A percentile compares a stretch with the other conserved stretches of the same genome.
These are phyloP conservation scores for Trichosporon asahii DNA, from an alignment of 1,284 basidiomycete genomes.

Conservation along the genomic window DNA sequence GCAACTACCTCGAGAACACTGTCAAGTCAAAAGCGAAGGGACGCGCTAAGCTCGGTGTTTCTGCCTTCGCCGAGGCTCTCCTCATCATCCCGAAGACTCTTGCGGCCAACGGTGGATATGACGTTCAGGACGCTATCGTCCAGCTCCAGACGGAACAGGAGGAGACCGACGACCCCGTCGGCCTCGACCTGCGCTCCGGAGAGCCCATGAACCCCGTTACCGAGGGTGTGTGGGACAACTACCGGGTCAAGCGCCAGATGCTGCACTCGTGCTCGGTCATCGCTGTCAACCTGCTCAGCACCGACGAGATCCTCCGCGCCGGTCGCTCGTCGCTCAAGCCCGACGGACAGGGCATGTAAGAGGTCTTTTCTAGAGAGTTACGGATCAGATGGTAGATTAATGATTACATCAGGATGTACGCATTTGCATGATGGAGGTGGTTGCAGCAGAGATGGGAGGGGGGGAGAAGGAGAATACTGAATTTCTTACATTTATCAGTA, in stretches of 20 bases:
- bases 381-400: slow-evolving; percentile 7
- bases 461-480: too few relatives aligned
- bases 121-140: slow-evolving; percentile 93
- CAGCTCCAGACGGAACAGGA: slow-evolving; percentile 84
- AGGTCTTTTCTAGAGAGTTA: slow-evolving; percentile 10
- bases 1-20: slow-evolving; percentile 69
- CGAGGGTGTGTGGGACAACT: slow-evolving; percentile 98
- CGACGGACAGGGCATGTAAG: slow-evolving; percentile 14
- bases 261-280: slow-evolving; percentile 97
- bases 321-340: slow-evolving; percentile 69
- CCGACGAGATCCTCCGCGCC: slow-evolving; percentile 91
- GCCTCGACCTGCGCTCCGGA: slow-evolving; percentile 86
- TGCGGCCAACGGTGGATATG: slow-evolving; percentile 93
- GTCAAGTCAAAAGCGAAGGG: slow-evolving; percentile 87
- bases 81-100: slow-evolving; percentile 95
- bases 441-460: not conserved
- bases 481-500: too few relatives aligned
- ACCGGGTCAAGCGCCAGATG: slow-evolving; percentile 98
- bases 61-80: slow-evolving; percentile 93
- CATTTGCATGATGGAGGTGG: slow-evolving; percentile 4
- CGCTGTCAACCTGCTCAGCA: slow-evolving; percentile 89
- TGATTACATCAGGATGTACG: slow-evolving; percentile 9
- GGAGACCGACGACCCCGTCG: slow-evolving; percentile 87
- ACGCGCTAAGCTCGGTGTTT: slow-evolving; percentile 94
- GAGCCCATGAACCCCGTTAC: slow-evolving; percentile 95